A percentile compares a stretch with the other conserved stretches of the same genome.
Evolutionary conservation across 257 asterid genomes (phyloP).

Genomic region (Nicotiana knightiana): DNA sequence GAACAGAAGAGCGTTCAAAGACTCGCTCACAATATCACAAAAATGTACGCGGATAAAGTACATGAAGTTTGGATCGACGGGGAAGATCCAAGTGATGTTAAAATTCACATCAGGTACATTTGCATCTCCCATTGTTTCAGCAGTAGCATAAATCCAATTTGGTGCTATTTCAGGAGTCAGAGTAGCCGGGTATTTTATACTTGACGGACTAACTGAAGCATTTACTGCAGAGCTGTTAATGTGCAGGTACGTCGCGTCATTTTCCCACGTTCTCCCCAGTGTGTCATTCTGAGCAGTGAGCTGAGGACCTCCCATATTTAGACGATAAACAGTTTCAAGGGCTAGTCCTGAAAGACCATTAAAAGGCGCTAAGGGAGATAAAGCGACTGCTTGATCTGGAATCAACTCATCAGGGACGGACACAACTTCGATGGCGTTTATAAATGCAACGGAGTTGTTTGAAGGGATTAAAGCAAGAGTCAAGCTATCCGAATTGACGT

Average conservation of each 20-base stretch:
- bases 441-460: slow-evolving; percentile 37
- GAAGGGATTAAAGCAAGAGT: slow-evolving; percentile 33
- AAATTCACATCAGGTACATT: slow-evolving; percentile 32
- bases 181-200: slow-evolving; percentile 18
- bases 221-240: slow-evolving; percentile 36
- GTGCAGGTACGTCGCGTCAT: slow-evolving; percentile 35
- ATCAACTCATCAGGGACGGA: slow-evolving; percentile 35
- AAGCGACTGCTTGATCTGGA: slow-evolving; percentile 25
- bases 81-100: slow-evolving; percentile 44
- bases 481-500: slow-evolving; percentile 31
- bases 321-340: slow-evolving; percentile 36
- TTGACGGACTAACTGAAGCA: slow-evolving; percentile 28
- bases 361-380: slow-evolving; percentile 28
- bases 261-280: slow-evolving; percentile 44
- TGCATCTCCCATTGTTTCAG: slow-evolving; percentile 44
- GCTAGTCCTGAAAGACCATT: slow-evolving; percentile 32
- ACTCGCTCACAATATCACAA: slow-evolving; percentile 37
- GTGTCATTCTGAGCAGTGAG: slow-evolving; percentile 41
- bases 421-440: slow-evolving; percentile 40
- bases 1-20: slow-evolving; percentile 30
- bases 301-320: slow-evolving; percentile 45
- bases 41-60: slow-evolving; percentile 39
- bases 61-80: slow-evolving; percentile 31
- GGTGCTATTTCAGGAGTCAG: slow-evolving; percentile 38
- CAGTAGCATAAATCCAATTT: slow-evolving; percentile 40